Conservation (phyloP, 2,329 filamentous ascomycete species). For the Botrytis pseudocinerea region DNA sequence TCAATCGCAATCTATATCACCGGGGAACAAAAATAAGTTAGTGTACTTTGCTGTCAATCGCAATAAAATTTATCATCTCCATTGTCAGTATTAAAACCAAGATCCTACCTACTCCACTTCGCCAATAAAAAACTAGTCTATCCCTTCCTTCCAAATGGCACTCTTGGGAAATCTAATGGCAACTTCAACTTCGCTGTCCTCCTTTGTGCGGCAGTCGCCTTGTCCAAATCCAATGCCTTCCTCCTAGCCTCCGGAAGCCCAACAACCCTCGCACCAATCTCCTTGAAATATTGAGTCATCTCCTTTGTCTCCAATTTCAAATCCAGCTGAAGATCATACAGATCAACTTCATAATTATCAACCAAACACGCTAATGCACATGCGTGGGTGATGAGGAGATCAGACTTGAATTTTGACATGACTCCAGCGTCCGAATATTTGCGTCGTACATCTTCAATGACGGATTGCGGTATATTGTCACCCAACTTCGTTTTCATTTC, state of each 20-base stretch:
- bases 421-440: constrained; percentile 66
- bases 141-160: constrained; percentile 35
- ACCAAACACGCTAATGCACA: constrained; percentile 70
- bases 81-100: not conserved
- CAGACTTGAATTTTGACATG: constrained; percentile 70
- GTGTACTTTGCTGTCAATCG: not conserved
- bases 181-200: constrained; percentile 71
- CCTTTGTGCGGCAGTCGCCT: constrained; percentile 59
- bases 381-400: constrained; percentile 72
- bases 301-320: constrained; percentile 69
- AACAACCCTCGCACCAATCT: constrained; percentile 69
- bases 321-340: constrained; percentile 68
- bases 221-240: constrained; percentile 57
- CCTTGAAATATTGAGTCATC: constrained; percentile 70
- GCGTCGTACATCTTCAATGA: constrained; percentile 66
- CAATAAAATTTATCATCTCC: constrained; percentile 12
- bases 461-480: constrained; percentile 55
- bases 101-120: constrained; percentile 10
- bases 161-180: constrained; percentile 80
- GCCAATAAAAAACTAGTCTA: constrained; percentile 7
- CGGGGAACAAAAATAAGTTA: not conserved
- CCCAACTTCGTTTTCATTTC: constrained; percentile 59
- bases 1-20: not conserved
- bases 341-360: constrained; percentile 73
- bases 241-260: constrained; percentile 49